Evolutionary conservation across 495 filamentous ascomycete genomes (phyloP).

Genomic region (Barbatosphaeria neglecta): DNA sequence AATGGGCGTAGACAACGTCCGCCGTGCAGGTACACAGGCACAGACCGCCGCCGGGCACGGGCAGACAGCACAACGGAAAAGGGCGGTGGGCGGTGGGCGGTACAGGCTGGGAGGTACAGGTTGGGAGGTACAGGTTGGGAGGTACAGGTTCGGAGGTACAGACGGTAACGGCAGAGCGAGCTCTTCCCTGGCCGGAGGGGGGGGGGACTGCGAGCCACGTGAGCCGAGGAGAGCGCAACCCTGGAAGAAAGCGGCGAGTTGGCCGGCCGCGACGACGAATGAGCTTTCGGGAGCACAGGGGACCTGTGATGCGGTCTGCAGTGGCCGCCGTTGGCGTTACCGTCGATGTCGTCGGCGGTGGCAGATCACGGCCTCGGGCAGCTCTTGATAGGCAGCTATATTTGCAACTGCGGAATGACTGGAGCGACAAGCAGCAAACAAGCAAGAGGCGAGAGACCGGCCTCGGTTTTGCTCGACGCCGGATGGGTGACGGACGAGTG

Average conservation of each 20-base stretch:
- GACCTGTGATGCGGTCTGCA: no score
- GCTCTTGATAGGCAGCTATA: no score
- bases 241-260: neutral
- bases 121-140: no score
- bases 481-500: neutral
- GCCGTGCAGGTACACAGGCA: neutral
- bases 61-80: no score
- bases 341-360: neutral
- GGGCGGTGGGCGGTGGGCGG: no score
- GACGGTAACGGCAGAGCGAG: neutral
- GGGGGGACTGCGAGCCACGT: neutral
- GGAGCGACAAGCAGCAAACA: no score
- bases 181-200: neutral
- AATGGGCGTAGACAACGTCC: neutral
- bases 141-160: no score
- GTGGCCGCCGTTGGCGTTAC: neutral
- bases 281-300: no score
- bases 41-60: neutral
- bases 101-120: no score
- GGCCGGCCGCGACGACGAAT: neutral
- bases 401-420: no score
- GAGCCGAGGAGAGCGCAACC: neutral
- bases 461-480: neutral
- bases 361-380: no score
- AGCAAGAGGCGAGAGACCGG: no score